Percentiles rank a stretch among this genome's conserved stretches.
These are phyloP conservation scores for Lantana camara DNA, from an alignment of 257 asterid species.

Conservation along the genomic window DNA sequence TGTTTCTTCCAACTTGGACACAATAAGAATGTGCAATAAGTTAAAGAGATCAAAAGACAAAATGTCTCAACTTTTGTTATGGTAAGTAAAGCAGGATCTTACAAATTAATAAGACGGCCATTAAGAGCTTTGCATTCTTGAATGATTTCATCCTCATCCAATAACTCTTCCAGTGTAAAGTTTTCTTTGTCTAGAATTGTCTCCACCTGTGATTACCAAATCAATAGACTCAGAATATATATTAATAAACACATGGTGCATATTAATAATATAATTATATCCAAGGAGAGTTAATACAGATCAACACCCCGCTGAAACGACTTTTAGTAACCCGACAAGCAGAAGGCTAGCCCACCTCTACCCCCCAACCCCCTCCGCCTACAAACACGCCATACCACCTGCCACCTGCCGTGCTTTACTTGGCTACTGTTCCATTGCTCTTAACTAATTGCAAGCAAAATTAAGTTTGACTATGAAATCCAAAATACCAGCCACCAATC, in stretches of 20 bases:
- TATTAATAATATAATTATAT: too few relatives aligned
- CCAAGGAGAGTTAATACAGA: slow-evolving; percentile 3
- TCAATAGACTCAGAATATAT: not conserved
- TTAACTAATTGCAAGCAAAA: slow-evolving; percentile 17
- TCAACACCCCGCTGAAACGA: slow-evolving; percentile 3
- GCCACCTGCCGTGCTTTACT: slow-evolving; percentile 27
- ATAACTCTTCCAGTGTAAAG: slow-evolving; percentile 61
- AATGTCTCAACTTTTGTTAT: slow-evolving; percentile 9
- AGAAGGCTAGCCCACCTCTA: slow-evolving; percentile 5
- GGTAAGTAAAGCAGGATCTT: slow-evolving; percentile 33
- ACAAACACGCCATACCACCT: too few relatives aligned
- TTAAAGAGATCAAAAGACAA: slow-evolving; percentile 9
- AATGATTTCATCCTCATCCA: slow-evolving; percentile 79
- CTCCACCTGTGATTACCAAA: slow-evolving; percentile 57
- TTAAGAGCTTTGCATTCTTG: slow-evolving; percentile 85
- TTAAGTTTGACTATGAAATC: slow-evolving; percentile 17
- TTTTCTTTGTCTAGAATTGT: slow-evolving; percentile 63
- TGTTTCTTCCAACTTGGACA: slow-evolving; percentile 17
- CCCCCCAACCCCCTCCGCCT: not conserved
- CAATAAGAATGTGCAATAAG: not conserved
- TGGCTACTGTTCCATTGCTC: slow-evolving; percentile 31
- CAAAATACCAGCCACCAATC: slow-evolving; percentile 9
- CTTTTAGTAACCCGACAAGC: slow-evolving; percentile 18
- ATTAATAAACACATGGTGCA: not conserved
- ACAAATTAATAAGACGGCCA: slow-evolving; percentile 73